Base-by-base conservation (phyloP, 768 basidiomycete species). In the Serendipita indica region DNA sequence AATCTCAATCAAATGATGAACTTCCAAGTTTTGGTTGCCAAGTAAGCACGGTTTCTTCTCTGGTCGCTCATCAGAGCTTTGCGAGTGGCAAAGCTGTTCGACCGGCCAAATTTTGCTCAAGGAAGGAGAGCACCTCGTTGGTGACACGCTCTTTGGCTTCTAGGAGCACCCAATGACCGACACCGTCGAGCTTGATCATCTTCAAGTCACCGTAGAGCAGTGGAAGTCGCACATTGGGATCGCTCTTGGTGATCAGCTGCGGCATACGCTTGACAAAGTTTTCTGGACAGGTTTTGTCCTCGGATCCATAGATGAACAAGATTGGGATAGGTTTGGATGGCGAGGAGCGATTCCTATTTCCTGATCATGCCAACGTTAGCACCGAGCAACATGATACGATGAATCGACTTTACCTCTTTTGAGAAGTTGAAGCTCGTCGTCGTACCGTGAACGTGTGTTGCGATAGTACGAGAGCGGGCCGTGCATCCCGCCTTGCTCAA, bases 391-490 rank as follows among this genome's bases (percentile, higher is more conserved):
- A 57, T 16, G 45, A 32, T 58, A 22, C 4, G 45, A 20, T 22
- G 25, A 27, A 39, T 18, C 25, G 22, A 2, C 58, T 64, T 13
- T 64, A 77, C 75, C 72, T 43, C n/a, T n/a, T n/a, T n/a, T 20
- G 62, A 39, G 57, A 30, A 16, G 33, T 35, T 7, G 52, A 58
- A 35, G 33, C 64, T 88, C 84, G 68, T 89, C 87, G 16, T 86
- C 78, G 65, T 77, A 78, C n/a, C 84, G 77, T 60, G 72, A 60
- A 60, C 74, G 73, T 12, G 72, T 67, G 1, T 83, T 86, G 32
- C 85, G 78, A 62, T 88, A 89, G 66, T 86, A 89, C 60, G 83
- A 84, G n/a, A 87, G 68, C 2, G 86, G 84, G 1, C 84, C 85
- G 18, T 74, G 72, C 79, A 89, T 80, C 22, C 72, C 72, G 16